Evolutionary conservation across 179 eudicot genomes (phyloP), one percentile per base, ranked within the genome.

Genomic region (Monotropa hypopitys): DNA sequence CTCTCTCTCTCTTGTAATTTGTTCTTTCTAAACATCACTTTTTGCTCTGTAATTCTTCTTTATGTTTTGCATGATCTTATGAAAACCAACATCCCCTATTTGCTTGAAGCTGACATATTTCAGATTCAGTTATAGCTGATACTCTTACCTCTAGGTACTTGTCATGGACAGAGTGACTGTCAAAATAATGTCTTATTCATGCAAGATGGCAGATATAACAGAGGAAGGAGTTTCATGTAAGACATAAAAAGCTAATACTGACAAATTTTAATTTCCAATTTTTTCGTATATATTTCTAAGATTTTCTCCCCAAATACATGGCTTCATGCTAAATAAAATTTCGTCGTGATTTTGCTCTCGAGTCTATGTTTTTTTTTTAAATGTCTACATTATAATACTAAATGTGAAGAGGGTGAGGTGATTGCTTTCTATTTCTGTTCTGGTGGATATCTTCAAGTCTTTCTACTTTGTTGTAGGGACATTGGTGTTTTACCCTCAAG

Each of bases 191-290:
- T 93, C 99, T 21, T 84, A 79, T 79, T 88, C 99, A 62, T 95
- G 98, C 93, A 95, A 93, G 89, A 93, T 93, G 98, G 97, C 96
- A 47, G 99, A 95, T 87, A 93, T 95, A 80, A 95, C 98, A 3
- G 93, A 91, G 62, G 95, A 92, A 84, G 99, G 97, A 84, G 95
- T 95, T 79, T 91, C 99, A 88, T 88, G 99, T 95, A 84, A 91
- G 99, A 78, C 82, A 65, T 68, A 77, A 80, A 79, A 83, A 78
- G 76, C 86, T 77, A 69, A 79, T 76, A 79, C 80, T 53, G 45
- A 57, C 61, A 61, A 75, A 69, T 63, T 69, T 74, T 30, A 33
- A 61, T 50, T 54, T 10, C 35, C 51, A 21, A 12, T 59, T 8
- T 28, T 69, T 10, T 57, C 9, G 35, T 45, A 1, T 72, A 6